Percentiles rank a stretch among this genome's conserved stretches.
Conservation (phyloP, 306 rosid genomes). For the Cucurbita argyrosperma region DNA sequence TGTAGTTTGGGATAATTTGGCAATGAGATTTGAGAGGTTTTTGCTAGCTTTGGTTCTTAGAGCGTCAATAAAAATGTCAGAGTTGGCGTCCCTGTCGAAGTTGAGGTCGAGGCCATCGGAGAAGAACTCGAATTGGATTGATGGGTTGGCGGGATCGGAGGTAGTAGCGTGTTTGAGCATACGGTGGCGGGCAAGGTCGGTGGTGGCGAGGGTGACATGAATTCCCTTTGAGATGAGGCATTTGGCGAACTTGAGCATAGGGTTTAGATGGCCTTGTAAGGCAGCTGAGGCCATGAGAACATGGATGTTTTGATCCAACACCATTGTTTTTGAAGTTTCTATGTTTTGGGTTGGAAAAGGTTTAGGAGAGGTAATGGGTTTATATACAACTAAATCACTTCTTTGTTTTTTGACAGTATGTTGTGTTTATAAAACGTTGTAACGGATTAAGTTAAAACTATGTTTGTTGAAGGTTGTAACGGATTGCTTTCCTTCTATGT, state of each 20-base stretch:
- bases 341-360: background rate
- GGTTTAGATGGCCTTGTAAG: constrained; percentile 46
- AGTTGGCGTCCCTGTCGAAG: constrained; percentile 18
- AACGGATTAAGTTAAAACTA: too few relatives aligned
- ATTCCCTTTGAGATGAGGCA: constrained; percentile 27
- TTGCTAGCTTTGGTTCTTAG: constrained; percentile 11
- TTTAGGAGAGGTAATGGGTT: background rate
- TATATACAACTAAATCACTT: too few relatives aligned
- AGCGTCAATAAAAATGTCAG: background rate
- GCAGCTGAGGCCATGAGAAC: constrained; percentile 32
- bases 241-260: constrained; percentile 32
- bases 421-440: too few relatives aligned
- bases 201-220: constrained; percentile 28
- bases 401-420: too few relatives aligned
- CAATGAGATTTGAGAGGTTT: constrained; percentile 23
- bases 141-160: background rate
- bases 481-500: too few relatives aligned
- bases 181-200: constrained; percentile 15
- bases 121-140: constrained; percentile 28
- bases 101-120: constrained; percentile 35
- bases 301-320: background rate
- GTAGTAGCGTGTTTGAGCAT: constrained; percentile 1
- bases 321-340: constrained; percentile 4
- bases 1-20: background rate
- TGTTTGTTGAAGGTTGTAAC: too few relatives aligned